Conservation (phyloP, 1,284 basidiomycete genomes). For the Microbotryum violaceum region DNA sequence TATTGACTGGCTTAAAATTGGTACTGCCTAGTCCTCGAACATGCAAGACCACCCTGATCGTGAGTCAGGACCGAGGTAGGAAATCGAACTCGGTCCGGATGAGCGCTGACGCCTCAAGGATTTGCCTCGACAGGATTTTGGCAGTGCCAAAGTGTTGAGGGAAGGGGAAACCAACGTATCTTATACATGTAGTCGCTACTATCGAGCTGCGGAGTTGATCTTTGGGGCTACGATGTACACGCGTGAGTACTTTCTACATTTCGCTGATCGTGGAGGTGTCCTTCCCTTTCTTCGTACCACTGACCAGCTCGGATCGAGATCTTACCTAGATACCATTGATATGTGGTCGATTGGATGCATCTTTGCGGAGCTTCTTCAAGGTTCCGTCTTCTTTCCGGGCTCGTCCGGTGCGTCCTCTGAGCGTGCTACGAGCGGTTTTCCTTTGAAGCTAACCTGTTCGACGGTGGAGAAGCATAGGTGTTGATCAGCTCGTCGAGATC, state of each 20-base stretch:
- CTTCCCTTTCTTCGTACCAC: not conserved
- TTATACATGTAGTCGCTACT: constrained; percentile 94
- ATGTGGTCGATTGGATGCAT: constrained; percentile 99
- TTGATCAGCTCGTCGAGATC: constrained; percentile 98
- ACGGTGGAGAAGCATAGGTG: constrained; percentile 49
- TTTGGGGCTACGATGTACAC: constrained; percentile 99
- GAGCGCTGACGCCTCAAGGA: not conserved
- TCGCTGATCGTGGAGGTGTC: no score
- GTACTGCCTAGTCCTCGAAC: constrained; percentile 56
- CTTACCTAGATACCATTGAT: constrained; percentile 70
- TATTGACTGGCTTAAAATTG: no score
- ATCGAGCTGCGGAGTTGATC: constrained; percentile 97
- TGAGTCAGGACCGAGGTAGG: not conserved
- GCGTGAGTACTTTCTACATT: constrained; percentile 39
- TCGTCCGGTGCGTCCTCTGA: constrained; percentile 52
- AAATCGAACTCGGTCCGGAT: no score
- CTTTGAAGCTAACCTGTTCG: not conserved
- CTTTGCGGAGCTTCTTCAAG: constrained; percentile 98
- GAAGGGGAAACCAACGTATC: constrained; percentile 96
- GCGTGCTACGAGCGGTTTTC: not conserved
- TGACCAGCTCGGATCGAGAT: not conserved
- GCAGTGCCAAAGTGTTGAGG: constrained; percentile 90
- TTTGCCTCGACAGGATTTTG: constrained; percentile 75
- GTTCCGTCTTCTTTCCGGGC: constrained; percentile 95
- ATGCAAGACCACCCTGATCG: constrained; percentile 51